Base-by-base conservation (phyloP, 257 asterid genomes). In the Handroanthus guayacan region DNA sequence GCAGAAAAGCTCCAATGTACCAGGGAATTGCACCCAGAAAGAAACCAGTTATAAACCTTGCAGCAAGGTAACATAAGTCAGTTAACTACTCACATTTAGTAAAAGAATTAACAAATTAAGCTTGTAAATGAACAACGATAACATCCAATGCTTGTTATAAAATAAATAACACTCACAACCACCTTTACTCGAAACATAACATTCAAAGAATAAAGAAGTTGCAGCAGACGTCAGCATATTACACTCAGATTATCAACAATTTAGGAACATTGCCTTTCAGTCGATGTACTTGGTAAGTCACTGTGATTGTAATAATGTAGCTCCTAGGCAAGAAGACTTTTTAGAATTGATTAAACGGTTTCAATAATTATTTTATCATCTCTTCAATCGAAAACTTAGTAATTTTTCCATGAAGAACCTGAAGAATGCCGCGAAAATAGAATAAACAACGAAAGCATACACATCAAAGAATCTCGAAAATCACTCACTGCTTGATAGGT, bases 21-120 rank as follows among this genome's bases (percentile, higher is more conserved):
- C 98, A 94, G 39, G 98, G 98, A 67, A 94, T 78, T 20, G 91
- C 89, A 75, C 98, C 95, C 71, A 94, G 85, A 77, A 94, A 72
- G 86, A 89, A 94, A 38, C 98, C 98, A 62, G 62, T 71, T 80
- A 94, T 87, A 78, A 94, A 94, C 89, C 97, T 94, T 11, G 81
- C 78, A 82, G 74, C 36, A 25, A 78, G 79, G 47, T 54, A 75
- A 48, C 3, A 39, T 14, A 34, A 62, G 52, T 75, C 66, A 79
- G 68, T 37, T 16, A 62, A 13, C 71, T 31, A 48, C 6, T 44
- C 50, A 20, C 57, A 62, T 8, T 48, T 60, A 47, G 41, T 60
- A 36, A 45, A 56, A 52, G 6, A 17, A 60, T 55, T 6, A 31
- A 63, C 65, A 36, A 38, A 72, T 12, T 52, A 54, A 71, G 68